Conservation (phyloP, 805 yeast genomes). For the Candida chilensis region DNA sequence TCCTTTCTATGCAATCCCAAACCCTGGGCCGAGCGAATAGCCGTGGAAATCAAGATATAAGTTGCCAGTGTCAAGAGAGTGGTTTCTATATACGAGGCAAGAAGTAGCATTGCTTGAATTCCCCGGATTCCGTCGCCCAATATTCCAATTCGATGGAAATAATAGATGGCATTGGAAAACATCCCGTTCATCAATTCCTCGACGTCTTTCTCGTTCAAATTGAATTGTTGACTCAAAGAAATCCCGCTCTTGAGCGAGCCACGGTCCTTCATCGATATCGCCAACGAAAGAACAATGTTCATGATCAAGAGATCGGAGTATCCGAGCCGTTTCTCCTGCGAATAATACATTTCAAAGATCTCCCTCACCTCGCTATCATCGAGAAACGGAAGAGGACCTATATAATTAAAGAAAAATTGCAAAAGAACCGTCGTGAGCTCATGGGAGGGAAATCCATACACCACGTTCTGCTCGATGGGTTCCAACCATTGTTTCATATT, state of each 20-base stretch:
- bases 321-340: not conserved
- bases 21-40: conserved; percentile 18
- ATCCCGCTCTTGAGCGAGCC: no score
- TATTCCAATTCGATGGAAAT: conserved; percentile 18
- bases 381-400: not conserved
- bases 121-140: conserved; percentile 21
- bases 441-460: not conserved
- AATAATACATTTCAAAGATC: not conserved
- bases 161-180: conserved; percentile 14
- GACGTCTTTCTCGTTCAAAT: no score
- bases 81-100: conserved; percentile 19
- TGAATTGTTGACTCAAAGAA: no score
- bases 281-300: not conserved
- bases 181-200: no score
- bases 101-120: conserved; percentile 20
- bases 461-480: not conserved
- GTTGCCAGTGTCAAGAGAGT: conserved; percentile 8
- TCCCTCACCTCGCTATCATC: not conserved
- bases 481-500: not conserved
- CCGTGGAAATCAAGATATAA: conserved; percentile 8
- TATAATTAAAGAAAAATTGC: not conserved
- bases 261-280: not conserved
- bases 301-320: not conserved
- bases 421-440: not conserved
- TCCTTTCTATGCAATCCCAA: conserved; percentile 17